These are phyloP conservation scores for Aspergillus panamensis DNA, from an alignment of 495 filamentous ascomycete genomes.

Conservation along the genomic window DNA sequence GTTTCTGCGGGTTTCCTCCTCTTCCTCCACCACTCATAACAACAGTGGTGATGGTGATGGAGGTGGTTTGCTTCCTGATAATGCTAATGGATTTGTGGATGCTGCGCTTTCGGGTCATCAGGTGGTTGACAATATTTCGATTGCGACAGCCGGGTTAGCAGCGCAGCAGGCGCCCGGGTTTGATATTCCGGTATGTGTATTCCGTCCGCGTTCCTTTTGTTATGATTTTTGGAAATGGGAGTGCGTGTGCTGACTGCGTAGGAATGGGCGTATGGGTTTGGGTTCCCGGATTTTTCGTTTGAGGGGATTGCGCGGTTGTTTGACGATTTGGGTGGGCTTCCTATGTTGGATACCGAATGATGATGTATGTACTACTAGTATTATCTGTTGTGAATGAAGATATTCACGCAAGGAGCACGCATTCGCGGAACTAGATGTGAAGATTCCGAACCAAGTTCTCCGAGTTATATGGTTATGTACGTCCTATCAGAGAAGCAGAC, in stretches of 20 bases:
- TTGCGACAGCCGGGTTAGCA: background rate
- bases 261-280: slow-evolving; percentile 43
- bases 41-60: too few species aligned
- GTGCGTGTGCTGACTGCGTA: background rate
- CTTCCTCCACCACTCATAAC: too few species aligned
- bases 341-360: slow-evolving; percentile 28
- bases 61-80: too few species aligned
- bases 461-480: too few species aligned
- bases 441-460: too few species aligned
- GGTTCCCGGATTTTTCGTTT: slow-evolving; percentile 42
- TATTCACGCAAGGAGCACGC: background rate
- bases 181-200: slow-evolving; percentile 31
- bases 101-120: too few species aligned
- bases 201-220: background rate
- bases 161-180: slow-evolving; percentile 17
- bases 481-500: too few species aligned
- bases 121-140: background rate
- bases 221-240: background rate
- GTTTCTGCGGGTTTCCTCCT: slow-evolving; percentile 16
- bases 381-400: background rate
- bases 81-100: background rate
- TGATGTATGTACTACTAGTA: background rate
- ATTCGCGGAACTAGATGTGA: too few species aligned
- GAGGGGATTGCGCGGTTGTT: slow-evolving; percentile 40
- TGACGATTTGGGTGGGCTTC: slow-evolving; percentile 35